phyloP scores from a whole-genome alignment of 1,139 yeast species.

The Diutina catenulata region DNA sequence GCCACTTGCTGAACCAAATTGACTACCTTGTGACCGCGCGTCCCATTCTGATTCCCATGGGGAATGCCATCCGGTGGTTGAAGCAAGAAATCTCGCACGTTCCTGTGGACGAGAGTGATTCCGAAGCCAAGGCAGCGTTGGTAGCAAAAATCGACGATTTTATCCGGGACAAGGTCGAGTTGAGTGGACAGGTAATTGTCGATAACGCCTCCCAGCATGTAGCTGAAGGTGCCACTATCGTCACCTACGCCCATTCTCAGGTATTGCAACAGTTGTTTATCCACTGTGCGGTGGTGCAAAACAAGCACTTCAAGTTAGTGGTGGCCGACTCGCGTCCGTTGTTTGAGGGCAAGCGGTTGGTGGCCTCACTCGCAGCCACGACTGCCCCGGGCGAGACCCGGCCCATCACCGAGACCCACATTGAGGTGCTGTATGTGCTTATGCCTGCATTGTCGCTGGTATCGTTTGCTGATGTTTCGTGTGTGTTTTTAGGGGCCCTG shows the following conservation, averaged over 20 bases:
- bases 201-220: slow-evolving; percentile 75
- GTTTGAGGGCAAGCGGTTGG: slow-evolving; percentile 80
- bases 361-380: slow-evolving; percentile 42
- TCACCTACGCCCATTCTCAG: slow-evolving; percentile 82
- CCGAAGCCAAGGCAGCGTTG: slow-evolving; percentile 58
- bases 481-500: slow-evolving; percentile 91
- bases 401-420: slow-evolving; percentile 24
- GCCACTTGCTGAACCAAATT: slow-evolving; percentile 86
- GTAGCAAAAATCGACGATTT: slow-evolving; percentile 65
- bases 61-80: slow-evolving; percentile 94
- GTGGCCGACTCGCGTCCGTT: slow-evolving; percentile 94
- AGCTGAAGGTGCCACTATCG: slow-evolving; percentile 61
- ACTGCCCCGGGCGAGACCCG: slow-evolving; percentile 8
- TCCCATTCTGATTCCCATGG: slow-evolving; percentile 91
- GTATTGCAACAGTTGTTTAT: slow-evolving; percentile 70
- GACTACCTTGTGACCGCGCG: slow-evolving; percentile 87
- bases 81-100: slow-evolving; percentile 84
- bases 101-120: slow-evolving; percentile 61
- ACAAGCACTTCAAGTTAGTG: slow-evolving; percentile 65
- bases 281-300: slow-evolving; percentile 49
- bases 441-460: slow-evolving; percentile 74
- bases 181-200: slow-evolving; percentile 75
- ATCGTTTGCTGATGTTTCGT: slow-evolving; percentile 67
- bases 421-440: slow-evolving; percentile 48
- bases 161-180: slow-evolving; percentile 73